These are phyloP conservation scores for Diospyros kaki DNA, from an alignment of 148 eudicot species.

Conservation along the genomic window DNA sequence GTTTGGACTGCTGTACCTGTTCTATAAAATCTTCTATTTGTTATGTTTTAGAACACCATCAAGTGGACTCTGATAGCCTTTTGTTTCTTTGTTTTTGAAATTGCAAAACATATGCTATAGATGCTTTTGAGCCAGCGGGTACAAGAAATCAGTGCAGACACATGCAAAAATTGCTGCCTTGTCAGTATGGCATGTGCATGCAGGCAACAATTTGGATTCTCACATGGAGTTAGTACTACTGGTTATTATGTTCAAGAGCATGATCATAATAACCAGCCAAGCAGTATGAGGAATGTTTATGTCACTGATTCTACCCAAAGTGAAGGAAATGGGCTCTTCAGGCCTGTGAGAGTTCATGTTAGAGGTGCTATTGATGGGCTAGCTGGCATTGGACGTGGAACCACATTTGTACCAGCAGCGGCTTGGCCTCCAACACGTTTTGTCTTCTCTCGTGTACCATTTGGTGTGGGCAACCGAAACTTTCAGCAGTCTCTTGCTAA, in stretches of 20 bases:
- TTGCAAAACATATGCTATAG: constrained; percentile 28
- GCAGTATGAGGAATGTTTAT: constrained; percentile 60
- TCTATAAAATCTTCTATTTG: not conserved
- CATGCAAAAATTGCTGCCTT: constrained; percentile 89
- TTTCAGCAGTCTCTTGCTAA: constrained; percentile 83
- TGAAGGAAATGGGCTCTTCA: constrained; percentile 70
- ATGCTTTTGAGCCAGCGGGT: constrained; percentile 97
- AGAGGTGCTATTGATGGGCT: constrained; percentile 94
- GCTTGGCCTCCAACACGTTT: constrained; percentile 94
- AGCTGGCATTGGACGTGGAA: constrained; percentile 96
- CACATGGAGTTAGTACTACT: constrained; percentile 53
- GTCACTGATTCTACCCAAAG: constrained; percentile 66
- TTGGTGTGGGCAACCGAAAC: constrained; percentile 72
- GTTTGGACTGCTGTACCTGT: constrained; percentile 6
- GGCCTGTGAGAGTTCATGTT: constrained; percentile 95
- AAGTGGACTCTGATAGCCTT: constrained; percentile 3
- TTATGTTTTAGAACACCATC: not conserved
- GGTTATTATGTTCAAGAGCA: constrained; percentile 76
- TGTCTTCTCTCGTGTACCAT: constrained; percentile 93
- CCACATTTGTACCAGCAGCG: constrained; percentile 63
- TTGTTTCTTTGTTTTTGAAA: not conserved
- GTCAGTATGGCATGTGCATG: constrained; percentile 78
- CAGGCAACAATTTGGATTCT: constrained; percentile 68
- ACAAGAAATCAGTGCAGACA: constrained; percentile 85
- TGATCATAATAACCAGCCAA: constrained; percentile 50